Base-by-base conservation (phyloP, 1,139 yeast genomes). In the Dujonia santamariae region DNA sequence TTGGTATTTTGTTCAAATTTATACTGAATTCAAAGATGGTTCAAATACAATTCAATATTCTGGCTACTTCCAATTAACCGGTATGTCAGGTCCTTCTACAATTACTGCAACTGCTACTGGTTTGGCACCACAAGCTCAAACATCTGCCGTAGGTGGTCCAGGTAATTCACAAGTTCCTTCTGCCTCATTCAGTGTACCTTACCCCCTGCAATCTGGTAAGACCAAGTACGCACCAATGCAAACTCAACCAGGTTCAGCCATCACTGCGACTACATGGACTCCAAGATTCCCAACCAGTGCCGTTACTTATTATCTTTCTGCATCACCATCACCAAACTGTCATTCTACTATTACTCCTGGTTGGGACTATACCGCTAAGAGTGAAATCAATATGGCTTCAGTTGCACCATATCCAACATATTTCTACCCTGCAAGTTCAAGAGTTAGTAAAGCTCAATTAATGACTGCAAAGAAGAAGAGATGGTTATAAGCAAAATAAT, bases 181-280 rank as follows among this genome's bases (percentile, higher is more conserved):
- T 4, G 31, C 43, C n/a, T 63, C 70, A 4, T 67, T 66, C 41
- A 37, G 63, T 7, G 46, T 85, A 7, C 70, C 88, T 4, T 88
- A 87, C 59, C 74, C 88, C 2, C 42, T 51, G 40, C 97, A 88
- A 63, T 83, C 95, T 0, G 95, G 95, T 25, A 58, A 45, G 32
- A 74, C 83, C 2, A 71, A 86, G 54, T 85, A 63, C 58, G 97
- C 97, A 1, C 96, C 96, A 33, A 87, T 88, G 96, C 96, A 87
- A 61, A 58, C 67, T 39, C 95, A 87, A 61, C 96, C 97, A 6
- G 85, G 80, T 4, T 53, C 84, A 2, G 67, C 60, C 7, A 78
- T 86, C 11, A 82, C 95, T 1, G 78, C 75, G 17, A 67, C 80
- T 3, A 61, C 80, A 3, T 82, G 86, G 85, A 53, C 78, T 2